Evolutionary conservation across 2,329 filamentous ascomycete genomes (phyloP), one percentile per base, ranked within the genome.

Genomic region (Cladosporium sp.): DNA sequence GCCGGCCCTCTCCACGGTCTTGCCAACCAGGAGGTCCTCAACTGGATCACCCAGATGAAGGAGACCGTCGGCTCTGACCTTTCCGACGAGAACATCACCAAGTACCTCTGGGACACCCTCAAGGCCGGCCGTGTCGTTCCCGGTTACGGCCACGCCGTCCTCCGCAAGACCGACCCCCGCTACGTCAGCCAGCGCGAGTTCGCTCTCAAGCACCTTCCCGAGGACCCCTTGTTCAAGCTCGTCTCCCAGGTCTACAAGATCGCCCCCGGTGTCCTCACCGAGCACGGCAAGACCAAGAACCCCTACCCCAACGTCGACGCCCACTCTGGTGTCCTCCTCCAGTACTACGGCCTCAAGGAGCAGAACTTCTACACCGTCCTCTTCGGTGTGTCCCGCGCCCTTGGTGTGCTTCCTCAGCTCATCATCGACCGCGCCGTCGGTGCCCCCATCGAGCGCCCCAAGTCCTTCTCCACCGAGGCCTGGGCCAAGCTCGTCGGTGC

Each of bases 221-320:
- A 96, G 73, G 94, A 97, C 85, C 92, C 93, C 72, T 95, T 99
- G 92, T 99, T 97, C 90, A 92, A 99, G 87, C 90, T 99, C 69
- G 94, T 99, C 82, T 95, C 90, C 85, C 94, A 99, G 84, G 94
- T 99, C 70, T 99, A 97, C 90, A 99, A 99, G 90, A 97, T 99
- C 72, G 94, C 94, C 66, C 94, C 94, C 66, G 89, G 88, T 73
- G 94, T 99, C 72, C 84, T 99, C 76, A 99, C 94, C 67, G 92
- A 99, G 88, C 94, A 99, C 84, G 94, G 94, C 82, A 99, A 99
- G 90, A 97, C 93, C 84, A 97, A 97, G 90, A 97, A 97, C 89
- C 93, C 93, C 68, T 97, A 85, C 86, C 94, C 94, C 79, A 97
- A 97, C 83, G 92, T 97, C 73, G 93, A 97, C 74, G 92, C 93